These are phyloP conservation scores for Tillandsia fasciculata DNA, from an alignment of 176 grass and related monocot genomes.

Conservation along the genomic window DNA sequence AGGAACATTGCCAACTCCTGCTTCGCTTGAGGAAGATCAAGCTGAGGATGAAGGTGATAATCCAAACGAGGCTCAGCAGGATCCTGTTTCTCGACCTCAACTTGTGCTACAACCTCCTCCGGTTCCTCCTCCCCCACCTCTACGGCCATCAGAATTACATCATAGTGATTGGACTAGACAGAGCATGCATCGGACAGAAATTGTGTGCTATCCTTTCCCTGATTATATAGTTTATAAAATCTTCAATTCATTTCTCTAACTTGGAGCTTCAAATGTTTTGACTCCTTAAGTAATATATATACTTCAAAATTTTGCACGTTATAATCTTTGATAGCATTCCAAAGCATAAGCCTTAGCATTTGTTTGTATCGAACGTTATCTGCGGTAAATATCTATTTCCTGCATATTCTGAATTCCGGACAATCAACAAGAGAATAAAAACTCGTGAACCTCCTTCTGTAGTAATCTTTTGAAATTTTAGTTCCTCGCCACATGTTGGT, in stretches of 20 bases:
- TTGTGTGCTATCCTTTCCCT: slow-evolving; percentile 23
- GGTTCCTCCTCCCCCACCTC: slow-evolving; percentile 16
- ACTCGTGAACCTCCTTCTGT: background rate
- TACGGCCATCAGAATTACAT: slow-evolving; percentile 39
- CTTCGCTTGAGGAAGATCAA: slow-evolving; percentile 22
- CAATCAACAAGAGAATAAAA: background rate
- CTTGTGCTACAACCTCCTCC: slow-evolving; percentile 21
- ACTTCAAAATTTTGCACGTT: no score
- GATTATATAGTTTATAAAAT: background rate
- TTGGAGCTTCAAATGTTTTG: no score
- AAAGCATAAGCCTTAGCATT: no score
- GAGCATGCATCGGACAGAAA: slow-evolving; percentile 29
- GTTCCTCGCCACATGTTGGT: background rate
- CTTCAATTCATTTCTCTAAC: no score
- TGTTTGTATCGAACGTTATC: no score
- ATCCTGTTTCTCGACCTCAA: slow-evolving; percentile 12
- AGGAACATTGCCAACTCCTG: slow-evolving; percentile 11
- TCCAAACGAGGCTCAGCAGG: slow-evolving; percentile 6
- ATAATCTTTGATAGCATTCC: no score
- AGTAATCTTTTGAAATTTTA: background rate
- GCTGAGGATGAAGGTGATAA: slow-evolving; percentile 16
- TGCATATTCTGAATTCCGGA: background rate
- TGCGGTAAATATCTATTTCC: background rate
- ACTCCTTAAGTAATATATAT: no score
- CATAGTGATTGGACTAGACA: slow-evolving; percentile 41